These are phyloP conservation scores for Phytophthora uliginosa DNA, from an alignment of 352 stramenopile species.

Conservation along the genomic window DNA sequence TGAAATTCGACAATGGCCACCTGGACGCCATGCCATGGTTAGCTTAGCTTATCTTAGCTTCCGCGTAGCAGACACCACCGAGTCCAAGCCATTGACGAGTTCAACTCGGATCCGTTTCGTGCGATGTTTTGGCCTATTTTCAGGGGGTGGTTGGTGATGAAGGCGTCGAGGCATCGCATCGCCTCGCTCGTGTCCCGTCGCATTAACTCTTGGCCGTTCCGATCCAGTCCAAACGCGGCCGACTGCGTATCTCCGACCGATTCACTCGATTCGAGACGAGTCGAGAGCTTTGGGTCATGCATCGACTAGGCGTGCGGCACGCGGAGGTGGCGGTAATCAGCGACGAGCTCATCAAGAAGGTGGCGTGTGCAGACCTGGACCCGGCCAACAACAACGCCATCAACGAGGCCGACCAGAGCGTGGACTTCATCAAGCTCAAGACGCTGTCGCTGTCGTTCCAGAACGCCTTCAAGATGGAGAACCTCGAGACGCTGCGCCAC, in stretches of 20 bases:
- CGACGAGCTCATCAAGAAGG: conserved; percentile 82
- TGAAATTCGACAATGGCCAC: conserved; percentile 32
- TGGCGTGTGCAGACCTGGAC: conserved; percentile 68
- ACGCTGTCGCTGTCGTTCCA: conserved; percentile 93
- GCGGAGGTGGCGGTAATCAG: conserved; percentile 85
- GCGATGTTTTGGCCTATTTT: conserved; percentile 23
- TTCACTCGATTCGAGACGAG: neutral
- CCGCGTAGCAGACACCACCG: neutral
- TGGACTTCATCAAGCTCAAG: conserved; percentile 82
- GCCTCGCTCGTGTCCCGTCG: conserved; percentile 27
- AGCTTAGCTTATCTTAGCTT: neutral
- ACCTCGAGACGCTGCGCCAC: conserved; percentile 91
- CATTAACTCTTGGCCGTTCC: conserved; percentile 12
- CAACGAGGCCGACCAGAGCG: conserved; percentile 65
- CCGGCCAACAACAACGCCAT: conserved; percentile 77
- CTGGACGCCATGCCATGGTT: neutral
- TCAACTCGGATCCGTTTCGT: conserved; percentile 30
- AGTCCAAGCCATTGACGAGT: conserved; percentile 17
- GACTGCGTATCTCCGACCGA: neutral
- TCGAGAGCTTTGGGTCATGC: conserved; percentile 52
- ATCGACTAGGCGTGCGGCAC: conserved; percentile 78
- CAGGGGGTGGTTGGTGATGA: conserved; percentile 12
- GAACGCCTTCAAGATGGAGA: conserved; percentile 96
- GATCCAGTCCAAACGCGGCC: conserved; percentile 1
- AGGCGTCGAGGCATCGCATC: conserved; percentile 24